Base-by-base conservation (phyloP, 2,329 filamentous ascomycete genomes). In the Endocalyx cinctus region DNA sequence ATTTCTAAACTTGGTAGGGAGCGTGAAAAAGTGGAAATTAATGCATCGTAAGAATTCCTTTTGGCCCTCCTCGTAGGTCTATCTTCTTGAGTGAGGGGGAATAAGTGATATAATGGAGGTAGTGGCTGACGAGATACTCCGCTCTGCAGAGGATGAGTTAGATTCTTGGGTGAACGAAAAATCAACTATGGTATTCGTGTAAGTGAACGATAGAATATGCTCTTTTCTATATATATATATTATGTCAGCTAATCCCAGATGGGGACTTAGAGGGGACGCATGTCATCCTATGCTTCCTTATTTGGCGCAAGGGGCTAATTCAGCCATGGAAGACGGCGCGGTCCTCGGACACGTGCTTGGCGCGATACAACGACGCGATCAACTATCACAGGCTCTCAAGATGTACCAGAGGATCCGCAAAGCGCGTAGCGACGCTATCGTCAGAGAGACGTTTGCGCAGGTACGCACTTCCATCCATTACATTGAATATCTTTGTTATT, bases 31-130 rank as follows among this genome's bases (percentile, higher is more conserved):
- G 25, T 47, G 45, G 45, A 33, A 43, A 31, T 29, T 46, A 11
- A 47, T 47, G 45, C 42, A 47, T 29, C 41, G 42, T 47, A 37
- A 37, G 16, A n/a, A n/a, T n/a, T n/a, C n/a, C n/a, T n/a, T n/a
- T n/a, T n/a, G n/a, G n/a, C n/a, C n/a, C n/a, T n/a, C n/a, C n/a
- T n/a, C n/a, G n/a, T n/a, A n/a, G n/a, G n/a, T n/a, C n/a, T n/a
- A n/a, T n/a, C n/a, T n/a, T n/a, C n/a, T n/a, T n/a, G n/a, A n/a
- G n/a, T n/a, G n/a, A n/a, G n/a, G n/a, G n/a, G n/a, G n/a, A n/a
- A n/a, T n/a, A n/a, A n/a, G n/a, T n/a, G n/a, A n/a, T n/a, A n/a
- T n/a, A n/a, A n/a, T n/a, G n/a, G n/a, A n/a, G n/a, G n/a, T 32
- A 23, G 8, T 23, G 20, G 8, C 20, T 23, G 8, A 23, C 20